phyloP scores from a whole-genome alignment of 2,329 filamentous ascomycete species.

The Beauveria medogensis region DNA sequence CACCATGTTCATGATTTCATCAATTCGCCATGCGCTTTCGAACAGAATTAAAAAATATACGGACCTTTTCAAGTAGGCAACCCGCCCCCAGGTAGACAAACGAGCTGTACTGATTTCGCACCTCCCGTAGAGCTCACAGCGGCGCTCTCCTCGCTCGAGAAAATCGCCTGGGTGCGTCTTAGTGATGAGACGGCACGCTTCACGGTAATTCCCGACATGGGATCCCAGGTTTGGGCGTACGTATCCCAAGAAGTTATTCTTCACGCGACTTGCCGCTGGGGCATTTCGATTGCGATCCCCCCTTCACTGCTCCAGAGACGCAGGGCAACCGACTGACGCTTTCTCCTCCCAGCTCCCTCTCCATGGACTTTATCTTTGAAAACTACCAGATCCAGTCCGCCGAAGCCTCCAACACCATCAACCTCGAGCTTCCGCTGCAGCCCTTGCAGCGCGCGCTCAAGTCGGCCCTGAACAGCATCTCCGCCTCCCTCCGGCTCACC shows the following conservation, averaged over 20 bases:
- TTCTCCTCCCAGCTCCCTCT: conserved; percentile 37
- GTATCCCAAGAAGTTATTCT: conserved; percentile 25
- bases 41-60: conserved; percentile 57
- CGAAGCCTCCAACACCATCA: conserved; percentile 78
- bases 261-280: too few species aligned
- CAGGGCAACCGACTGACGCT: background rate
- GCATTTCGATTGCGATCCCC: background rate
- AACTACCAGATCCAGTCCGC: conserved; percentile 80
- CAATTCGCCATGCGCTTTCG: conserved; percentile 53
- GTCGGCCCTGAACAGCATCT: conserved; percentile 73
- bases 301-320: background rate
- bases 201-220: conserved; percentile 89
- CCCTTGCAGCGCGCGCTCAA: conserved; percentile 85
- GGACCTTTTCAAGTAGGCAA: conserved; percentile 52
- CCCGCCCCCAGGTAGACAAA: rapidly evolving
- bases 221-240: conserved; percentile 93
- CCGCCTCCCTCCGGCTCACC: conserved; percentile 79
- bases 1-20: conserved; percentile 17
- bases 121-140: conserved; percentile 45
- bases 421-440: conserved; percentile 86
- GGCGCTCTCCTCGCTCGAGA: conserved; percentile 60
- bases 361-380: conserved; percentile 80
- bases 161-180: conserved; percentile 84
- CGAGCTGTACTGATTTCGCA: background rate
- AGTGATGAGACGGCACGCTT: conserved; percentile 84